Conservation (phyloP, 2,329 filamentous ascomycete genomes). For the Colletotrichum orchidophilum region DNA sequence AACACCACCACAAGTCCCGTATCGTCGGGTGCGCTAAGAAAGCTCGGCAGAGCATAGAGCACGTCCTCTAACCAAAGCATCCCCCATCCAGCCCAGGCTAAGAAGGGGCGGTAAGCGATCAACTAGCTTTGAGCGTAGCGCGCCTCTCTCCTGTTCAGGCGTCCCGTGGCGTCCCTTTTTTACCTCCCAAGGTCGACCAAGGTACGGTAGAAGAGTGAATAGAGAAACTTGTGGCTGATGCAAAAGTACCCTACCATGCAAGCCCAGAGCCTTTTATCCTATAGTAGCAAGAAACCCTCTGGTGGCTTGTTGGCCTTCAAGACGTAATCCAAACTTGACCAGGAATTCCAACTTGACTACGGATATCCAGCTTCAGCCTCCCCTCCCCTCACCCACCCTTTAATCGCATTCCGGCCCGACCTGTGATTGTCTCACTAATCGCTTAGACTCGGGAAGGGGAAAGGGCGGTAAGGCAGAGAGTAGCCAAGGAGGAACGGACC, state of each 20-base stretch:
- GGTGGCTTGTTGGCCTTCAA: background rate
- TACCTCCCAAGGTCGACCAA: no score
- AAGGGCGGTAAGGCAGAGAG: background rate
- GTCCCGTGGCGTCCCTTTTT: background rate
- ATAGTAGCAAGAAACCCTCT: background rate
- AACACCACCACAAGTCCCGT: background rate
- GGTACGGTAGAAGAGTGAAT: background rate
- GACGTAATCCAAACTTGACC: slow-evolving; percentile 16
- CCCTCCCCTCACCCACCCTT: background rate
- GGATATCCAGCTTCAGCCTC: background rate
- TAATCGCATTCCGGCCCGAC: background rate
- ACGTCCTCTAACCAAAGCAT: background rate
- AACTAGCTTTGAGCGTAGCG: slow-evolving; percentile 1
- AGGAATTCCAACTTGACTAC: background rate
- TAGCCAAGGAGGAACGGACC: background rate
- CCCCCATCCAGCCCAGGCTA: background rate
- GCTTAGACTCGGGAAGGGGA: background rate
- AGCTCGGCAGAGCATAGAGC: slow-evolving; percentile 10
- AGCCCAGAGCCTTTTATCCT: no score
- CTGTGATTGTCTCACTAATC: slow-evolving; percentile 18
- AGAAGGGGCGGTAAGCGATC: slow-evolving; percentile 24
- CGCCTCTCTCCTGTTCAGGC: slow-evolving; percentile 2
- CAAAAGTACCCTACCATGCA: slow-evolving; percentile 28
- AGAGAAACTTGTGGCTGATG: background rate
- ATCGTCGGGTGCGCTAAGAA: slow-evolving; percentile 5